Evolutionary conservation across 805 yeast species (phyloP).

Genomic region (Teunomyces aglyptinius): DNA sequence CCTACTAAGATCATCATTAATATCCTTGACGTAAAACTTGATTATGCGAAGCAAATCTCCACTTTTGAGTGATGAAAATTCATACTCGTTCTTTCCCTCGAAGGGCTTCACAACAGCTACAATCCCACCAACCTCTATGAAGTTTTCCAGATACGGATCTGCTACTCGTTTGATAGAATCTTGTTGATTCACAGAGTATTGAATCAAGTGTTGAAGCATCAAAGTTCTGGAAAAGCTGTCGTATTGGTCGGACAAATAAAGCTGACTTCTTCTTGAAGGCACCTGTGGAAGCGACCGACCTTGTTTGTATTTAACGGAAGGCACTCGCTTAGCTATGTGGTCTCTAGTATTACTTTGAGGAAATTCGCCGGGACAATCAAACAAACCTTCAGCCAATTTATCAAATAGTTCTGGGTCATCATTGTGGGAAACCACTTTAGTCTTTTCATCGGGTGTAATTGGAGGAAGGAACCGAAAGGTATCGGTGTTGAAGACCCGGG

Average conservation of each 20-base stretch:
- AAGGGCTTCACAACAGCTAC: conserved; percentile 33
- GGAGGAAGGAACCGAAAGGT: not conserved
- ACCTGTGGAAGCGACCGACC: conserved; percentile 11
- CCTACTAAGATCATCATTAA: not conserved
- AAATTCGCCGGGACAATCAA: conserved; percentile 7
- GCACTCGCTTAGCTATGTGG: conserved; percentile 7
- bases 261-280: conserved; percentile 14
- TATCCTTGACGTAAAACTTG: conserved; percentile 19
- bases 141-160: conserved; percentile 28
- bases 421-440: not conserved
- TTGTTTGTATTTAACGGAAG: conserved; percentile 7
- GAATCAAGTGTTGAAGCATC: conserved; percentile 23
- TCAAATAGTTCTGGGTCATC: conserved; percentile 10
- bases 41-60: conserved; percentile 33
- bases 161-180: conserved; percentile 21
- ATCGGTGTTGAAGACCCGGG: not conserved
- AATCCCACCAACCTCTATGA: conserved; percentile 23
- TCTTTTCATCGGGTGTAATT: not conserved
- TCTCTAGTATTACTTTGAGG: conserved; percentile 4
- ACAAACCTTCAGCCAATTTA: conserved; percentile 12
- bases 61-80: conserved; percentile 22
- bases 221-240: conserved; percentile 28
- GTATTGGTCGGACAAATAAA: conserved; percentile 14
- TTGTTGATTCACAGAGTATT: conserved; percentile 12
- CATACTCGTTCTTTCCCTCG: conserved; percentile 15